These are phyloP conservation scores for Panicum hallii DNA, from an alignment of 202 grass and related monocot species.

Conservation along the genomic window DNA sequence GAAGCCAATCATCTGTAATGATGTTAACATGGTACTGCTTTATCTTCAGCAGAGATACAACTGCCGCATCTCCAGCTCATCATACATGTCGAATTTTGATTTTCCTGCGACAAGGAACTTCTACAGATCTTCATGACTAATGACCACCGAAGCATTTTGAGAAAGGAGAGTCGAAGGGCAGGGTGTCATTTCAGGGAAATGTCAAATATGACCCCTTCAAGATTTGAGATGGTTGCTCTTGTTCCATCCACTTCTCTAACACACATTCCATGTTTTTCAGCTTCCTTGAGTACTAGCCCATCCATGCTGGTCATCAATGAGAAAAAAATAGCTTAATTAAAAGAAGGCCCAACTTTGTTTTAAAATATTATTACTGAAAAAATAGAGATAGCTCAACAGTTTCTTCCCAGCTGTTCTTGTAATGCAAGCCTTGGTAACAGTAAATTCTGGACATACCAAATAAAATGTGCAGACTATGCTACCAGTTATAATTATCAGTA, in stretches of 20 bases:
- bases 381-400: not conserved
- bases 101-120: conserved; percentile 35
- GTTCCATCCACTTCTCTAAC: conserved; percentile 79
- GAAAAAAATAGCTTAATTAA: conserved; percentile 23
- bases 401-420: not conserved
- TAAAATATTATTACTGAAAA: not conserved
- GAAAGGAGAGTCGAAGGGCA: not conserved
- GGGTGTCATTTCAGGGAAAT: conserved; percentile 60
- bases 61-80: conserved; percentile 19
- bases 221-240: conserved; percentile 63
- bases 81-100: conserved; percentile 6
- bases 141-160: conserved; percentile 11
- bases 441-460: conserved; percentile 33
- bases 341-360: not conserved
- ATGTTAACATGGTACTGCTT: conserved; percentile 7
- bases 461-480: conserved; percentile 35
- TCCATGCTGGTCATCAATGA: conserved; percentile 79
- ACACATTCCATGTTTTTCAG: conserved; percentile 68
- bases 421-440: conserved; percentile 1
- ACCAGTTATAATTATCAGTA: not conserved
- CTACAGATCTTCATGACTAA: not conserved
- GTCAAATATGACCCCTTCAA: conserved; percentile 88
- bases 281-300: conserved; percentile 64
- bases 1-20: conserved; percentile 24
- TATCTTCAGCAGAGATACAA: not conserved